phyloP scores from a whole-genome alignment of 2,329 filamentous ascomycete genomes.

The Clarireedia paspali region DNA sequence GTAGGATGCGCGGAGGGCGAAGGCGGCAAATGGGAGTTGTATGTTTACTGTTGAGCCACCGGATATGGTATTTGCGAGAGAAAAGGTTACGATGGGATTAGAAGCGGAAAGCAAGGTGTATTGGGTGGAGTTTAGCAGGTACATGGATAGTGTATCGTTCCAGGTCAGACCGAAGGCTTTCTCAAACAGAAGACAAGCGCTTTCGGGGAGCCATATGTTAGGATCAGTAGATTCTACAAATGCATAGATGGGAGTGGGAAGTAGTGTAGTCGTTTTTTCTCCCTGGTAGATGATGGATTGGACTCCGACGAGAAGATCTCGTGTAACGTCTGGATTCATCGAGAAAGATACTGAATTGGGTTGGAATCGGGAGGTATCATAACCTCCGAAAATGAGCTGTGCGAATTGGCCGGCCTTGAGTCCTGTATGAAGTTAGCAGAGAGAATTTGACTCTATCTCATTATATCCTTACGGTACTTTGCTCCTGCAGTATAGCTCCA shows the following conservation, averaged over 20 bases:
- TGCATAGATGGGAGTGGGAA: slow-evolving; percentile 11
- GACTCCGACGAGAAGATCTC: slow-evolving; percentile 32
- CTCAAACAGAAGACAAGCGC: slow-evolving; percentile 31
- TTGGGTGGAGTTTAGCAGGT: slow-evolving; percentile 28
- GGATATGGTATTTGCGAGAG: slow-evolving; percentile 24
- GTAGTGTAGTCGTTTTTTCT: not conserved
- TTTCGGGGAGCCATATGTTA: slow-evolving; percentile 33
- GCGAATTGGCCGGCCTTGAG: slow-evolving; percentile 29
- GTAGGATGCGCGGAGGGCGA: slow-evolving; percentile 31
- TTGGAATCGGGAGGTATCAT: slow-evolving; percentile 32
- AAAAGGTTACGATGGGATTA: slow-evolving; percentile 32
- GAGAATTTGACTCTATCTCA: not conserved
- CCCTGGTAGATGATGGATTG: slow-evolving; percentile 26
- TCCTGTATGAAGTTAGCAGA: not conserved
- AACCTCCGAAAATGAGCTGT: slow-evolving; percentile 33
- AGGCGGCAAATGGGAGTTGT: slow-evolving; percentile 32
- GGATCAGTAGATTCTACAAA: slow-evolving; percentile 34
- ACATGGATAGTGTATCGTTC: slow-evolving; percentile 30
- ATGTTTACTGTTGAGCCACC: slow-evolving; percentile 27
- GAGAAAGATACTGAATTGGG: slow-evolving; percentile 32
- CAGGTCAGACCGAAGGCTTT: slow-evolving; percentile 30
- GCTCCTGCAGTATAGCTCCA: slow-evolving; percentile 37
- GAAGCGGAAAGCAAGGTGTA: slow-evolving; percentile 20
- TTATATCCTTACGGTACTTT: slow-evolving; percentile 30
- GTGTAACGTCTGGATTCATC: slow-evolving; percentile 32